Conservation (phyloP, 2,329 filamentous ascomycete genomes). For the Neopestalotiopsis sp. region DNA sequence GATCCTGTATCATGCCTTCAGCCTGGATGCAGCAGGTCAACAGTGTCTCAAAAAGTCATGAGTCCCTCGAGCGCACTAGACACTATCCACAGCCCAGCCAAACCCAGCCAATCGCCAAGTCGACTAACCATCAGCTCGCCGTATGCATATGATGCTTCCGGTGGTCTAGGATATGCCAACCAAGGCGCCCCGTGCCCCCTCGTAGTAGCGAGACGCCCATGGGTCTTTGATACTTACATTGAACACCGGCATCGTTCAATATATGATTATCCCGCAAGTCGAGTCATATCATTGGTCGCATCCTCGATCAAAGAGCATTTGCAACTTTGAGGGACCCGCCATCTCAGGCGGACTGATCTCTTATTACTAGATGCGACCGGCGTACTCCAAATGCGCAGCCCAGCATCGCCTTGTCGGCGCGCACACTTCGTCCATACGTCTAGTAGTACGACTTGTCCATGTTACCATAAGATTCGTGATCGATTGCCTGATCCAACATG, state of each 20-base stretch:
- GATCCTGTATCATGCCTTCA: neutral
- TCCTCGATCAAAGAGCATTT: neutral
- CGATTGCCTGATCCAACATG: neutral
- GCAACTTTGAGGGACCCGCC: neutral
- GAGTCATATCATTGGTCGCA: neutral
- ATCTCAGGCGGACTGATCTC: too few species aligned
- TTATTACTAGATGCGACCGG: neutral
- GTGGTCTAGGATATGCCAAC: neutral
- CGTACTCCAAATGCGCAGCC: neutral
- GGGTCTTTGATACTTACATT: neutral
- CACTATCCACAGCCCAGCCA: neutral
- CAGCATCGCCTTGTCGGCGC: neutral
- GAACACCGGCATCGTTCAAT: neutral
- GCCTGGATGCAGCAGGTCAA: neutral
- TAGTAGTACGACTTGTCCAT: neutral
- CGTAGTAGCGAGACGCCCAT: neutral
- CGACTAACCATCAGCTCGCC: conserved; percentile 1
- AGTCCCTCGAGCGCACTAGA: neutral
- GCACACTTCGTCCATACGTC: neutral
- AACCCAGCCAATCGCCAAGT: neutral
- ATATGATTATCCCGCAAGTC: neutral
- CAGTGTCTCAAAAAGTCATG: neutral
- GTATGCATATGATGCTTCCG: neutral
- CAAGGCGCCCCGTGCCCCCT: neutral
- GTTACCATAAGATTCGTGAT: neutral